These are phyloP conservation scores for Metschnikowia lachancei DNA, from an alignment of 805 yeast species.

Conservation along the genomic window DNA sequence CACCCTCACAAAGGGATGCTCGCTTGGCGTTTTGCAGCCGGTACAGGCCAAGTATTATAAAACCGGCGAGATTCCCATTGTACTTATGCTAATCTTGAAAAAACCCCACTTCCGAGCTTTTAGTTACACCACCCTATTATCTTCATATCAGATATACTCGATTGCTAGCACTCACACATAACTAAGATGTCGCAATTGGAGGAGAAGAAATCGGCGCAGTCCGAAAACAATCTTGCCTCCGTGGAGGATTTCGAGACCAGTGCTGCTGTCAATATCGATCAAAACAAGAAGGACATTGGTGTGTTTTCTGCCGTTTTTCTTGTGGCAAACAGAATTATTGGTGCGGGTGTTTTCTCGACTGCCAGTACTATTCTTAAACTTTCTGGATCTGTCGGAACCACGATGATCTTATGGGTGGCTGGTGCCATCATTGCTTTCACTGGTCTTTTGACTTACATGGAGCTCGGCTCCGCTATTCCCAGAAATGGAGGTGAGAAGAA, in stretches of 20 bases:
- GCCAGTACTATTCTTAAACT: constrained; percentile 22
- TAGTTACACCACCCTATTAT: no score
- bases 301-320: constrained; percentile 36
- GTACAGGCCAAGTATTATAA: constrained; percentile 3
- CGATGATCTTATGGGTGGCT: constrained; percentile 69
- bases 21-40: constrained; percentile 13
- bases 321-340: constrained; percentile 22
- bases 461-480: constrained; percentile 72
- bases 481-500: constrained; percentile 87
- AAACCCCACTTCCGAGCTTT: no score
- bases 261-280: constrained; percentile 38
- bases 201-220: constrained; percentile 14
- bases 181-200: constrained; percentile 13
- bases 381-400: constrained; percentile 69
- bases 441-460: constrained; percentile 61
- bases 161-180: neutral
- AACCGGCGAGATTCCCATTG: constrained; percentile 1
- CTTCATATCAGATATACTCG: neutral
- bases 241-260: constrained; percentile 17
- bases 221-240: constrained; percentile 7
- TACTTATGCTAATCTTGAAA: neutral
- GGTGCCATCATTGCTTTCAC: constrained; percentile 65
- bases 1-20: neutral
- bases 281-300: constrained; percentile 46
- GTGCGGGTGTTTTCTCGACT: constrained; percentile 24